Evolutionary conservation across 2,329 filamentous ascomycete genomes (phyloP), one percentile per base, ranked within the genome.

Genomic region (Stachybotrys chlorohalonatus): DNA sequence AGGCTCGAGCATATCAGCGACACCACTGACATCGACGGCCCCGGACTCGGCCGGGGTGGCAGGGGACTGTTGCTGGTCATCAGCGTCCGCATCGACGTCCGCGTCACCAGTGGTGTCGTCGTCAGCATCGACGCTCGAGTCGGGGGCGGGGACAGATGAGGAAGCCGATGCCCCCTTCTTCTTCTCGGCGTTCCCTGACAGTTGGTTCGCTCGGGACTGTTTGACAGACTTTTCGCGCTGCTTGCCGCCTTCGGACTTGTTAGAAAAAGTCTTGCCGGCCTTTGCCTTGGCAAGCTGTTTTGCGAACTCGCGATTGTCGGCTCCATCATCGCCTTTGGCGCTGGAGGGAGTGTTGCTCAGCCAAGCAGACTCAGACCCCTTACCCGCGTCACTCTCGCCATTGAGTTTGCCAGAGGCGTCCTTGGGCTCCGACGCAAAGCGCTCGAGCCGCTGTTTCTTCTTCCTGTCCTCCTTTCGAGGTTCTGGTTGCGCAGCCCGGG

Each of bases 1-100:
- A 51, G 87, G 77, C 72, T 95, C 91, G 15, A 97, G 84, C 93
- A 97, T 97, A 72, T 96, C 93, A 54, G 87, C 87, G 55, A 96
- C 83, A 66, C 89, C 89, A 54, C 81, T 83, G 56, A 81, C 79
- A 55, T 82, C 78, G 13, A 75, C 77, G n/a, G 82, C 75, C 42
- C 63, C 68, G 24, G 80, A 73, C 52, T 82, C 75, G 36, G 90
- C 87, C 11, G 89, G 92, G 49, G 77, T 76, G 55, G 80, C 77
- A 7, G 87, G 78, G 3, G 90, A 91, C 63, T 86, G 75, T 64
- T 95, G 90, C 64, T 95, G 89, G 63, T 94, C 90, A 13, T 85
- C 89, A 66, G 93, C 89, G n/a, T 45, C 39, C 39, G 39, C 46
- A 24, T 24, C 17, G 46, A n/a, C 17, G n/a, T 47, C 17, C 7